Conservation (phyloP, 305 asterid species). For the Rubia tinctorum region DNA sequence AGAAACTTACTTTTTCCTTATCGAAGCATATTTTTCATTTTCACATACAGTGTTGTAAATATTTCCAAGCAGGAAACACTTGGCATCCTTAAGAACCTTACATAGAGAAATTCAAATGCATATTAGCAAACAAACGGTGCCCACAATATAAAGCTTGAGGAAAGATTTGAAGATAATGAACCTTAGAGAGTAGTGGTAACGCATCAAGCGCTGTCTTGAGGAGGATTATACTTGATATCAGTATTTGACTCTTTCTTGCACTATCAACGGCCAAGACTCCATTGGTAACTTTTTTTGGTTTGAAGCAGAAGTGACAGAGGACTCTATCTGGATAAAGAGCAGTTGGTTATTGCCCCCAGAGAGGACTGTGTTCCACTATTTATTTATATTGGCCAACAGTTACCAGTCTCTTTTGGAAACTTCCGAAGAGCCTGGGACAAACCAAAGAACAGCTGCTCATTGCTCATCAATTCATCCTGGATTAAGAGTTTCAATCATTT, state of each 20-base stretch:
- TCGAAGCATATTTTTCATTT: slow-evolving; percentile 72
- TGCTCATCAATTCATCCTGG: slow-evolving; percentile 97
- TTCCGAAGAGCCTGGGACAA: slow-evolving; percentile 95
- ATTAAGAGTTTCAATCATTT: slow-evolving; percentile 16
- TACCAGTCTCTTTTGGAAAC: slow-evolving; percentile 98
- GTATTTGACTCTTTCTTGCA: slow-evolving; percentile 76
- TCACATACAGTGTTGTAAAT: slow-evolving; percentile 80
- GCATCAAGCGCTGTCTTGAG: slow-evolving; percentile 95
- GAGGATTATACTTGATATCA: slow-evolving; percentile 86
- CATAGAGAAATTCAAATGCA: slow-evolving; percentile 14
- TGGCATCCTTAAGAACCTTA: slow-evolving; percentile 96
- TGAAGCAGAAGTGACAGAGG: slow-evolving; percentile 97
- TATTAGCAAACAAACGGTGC: slow-evolving; percentile 13
- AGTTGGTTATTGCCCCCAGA: slow-evolving; percentile 18
- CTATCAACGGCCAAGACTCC: slow-evolving; percentile 63
- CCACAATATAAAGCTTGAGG: background rate
- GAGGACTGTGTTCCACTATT: slow-evolving; percentile 12
- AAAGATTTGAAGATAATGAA: slow-evolving; percentile 19
- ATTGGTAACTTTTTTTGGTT: slow-evolving; percentile 80
- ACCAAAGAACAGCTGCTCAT: slow-evolving; percentile 90
- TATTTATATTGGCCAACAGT: slow-evolving; percentile 14
- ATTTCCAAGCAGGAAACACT: slow-evolving; percentile 75
- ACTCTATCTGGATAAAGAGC: slow-evolving; percentile 72
- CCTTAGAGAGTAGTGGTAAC: slow-evolving; percentile 88
- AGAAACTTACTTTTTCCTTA: slow-evolving; percentile 64